Conservation (phyloP, 441 rosid genomes). For the Gossypium laxum region DNA sequence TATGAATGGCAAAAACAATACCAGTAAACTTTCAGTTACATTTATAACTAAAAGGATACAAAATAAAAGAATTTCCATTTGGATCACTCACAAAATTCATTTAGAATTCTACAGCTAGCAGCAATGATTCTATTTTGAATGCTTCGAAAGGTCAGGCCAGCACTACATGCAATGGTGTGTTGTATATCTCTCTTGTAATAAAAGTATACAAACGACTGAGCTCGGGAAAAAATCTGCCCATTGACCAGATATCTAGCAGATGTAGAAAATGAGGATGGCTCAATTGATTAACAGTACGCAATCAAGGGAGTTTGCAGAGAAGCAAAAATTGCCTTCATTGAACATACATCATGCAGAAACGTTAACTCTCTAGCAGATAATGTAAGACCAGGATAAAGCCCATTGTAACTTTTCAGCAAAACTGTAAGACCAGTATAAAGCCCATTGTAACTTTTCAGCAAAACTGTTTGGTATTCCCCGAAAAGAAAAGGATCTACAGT, state of each 20-base stretch:
- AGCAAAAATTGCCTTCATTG: constrained; percentile 1
- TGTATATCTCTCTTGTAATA: neutral
- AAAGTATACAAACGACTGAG: neutral
- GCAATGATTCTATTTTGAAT: neutral
- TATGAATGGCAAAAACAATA: neutral
- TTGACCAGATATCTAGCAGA: neutral
- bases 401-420: neutral
- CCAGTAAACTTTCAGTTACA: neutral
- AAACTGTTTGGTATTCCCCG: neutral
- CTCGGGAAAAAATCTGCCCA: neutral
- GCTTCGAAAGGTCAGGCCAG: neutral
- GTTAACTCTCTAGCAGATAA: neutral
- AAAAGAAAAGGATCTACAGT: neutral
- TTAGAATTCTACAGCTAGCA: constrained; percentile 7
- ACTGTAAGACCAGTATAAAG: neutral
- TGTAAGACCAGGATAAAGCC: neutral
- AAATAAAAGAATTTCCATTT: neutral
- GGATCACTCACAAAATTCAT: neutral
- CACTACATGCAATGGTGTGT: neutral
- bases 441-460: neutral
- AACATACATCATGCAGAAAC: neutral
- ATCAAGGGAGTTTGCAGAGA: neutral
- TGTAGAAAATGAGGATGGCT: neutral
- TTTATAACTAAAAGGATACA: neutral
- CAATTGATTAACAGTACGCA: neutral